phyloP scores from a whole-genome alignment of 768 basidiomycete genomes.

The Tricholoma furcatifolium region DNA sequence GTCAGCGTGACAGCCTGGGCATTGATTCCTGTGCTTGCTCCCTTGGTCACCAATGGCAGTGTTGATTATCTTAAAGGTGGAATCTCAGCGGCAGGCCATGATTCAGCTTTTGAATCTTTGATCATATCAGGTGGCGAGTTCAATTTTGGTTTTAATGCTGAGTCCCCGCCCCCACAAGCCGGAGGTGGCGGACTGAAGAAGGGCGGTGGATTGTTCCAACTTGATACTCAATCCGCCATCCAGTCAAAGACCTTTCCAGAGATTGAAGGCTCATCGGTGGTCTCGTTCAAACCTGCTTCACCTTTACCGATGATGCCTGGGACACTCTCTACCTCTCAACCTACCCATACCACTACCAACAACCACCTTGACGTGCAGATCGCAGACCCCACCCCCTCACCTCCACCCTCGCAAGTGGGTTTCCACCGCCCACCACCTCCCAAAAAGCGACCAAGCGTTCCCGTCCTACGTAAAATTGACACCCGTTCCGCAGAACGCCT shows the following conservation, averaged over 20 bases:
- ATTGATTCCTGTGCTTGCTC: conserved; percentile 59
- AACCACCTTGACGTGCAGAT: conserved; percentile 19
- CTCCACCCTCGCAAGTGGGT: conserved; percentile 61
- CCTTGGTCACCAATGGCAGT: conserved; percentile 53
- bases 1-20: conserved; percentile 64
- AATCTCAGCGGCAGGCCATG: conserved; percentile 56
- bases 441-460: conserved; percentile 58
- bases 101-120: conserved; percentile 53
- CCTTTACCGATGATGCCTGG: conserved; percentile 61
- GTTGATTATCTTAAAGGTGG: conserved; percentile 76
- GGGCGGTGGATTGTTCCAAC: conserved; percentile 61
- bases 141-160: conserved; percentile 18
- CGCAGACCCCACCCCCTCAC: conserved; percentile 54
- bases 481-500: conserved; percentile 57
- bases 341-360: background rate
- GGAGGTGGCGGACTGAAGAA: conserved; percentile 27
- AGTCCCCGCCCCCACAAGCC: conserved; percentile 20
- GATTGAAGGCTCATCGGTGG: conserved; percentile 47
- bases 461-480: conserved; percentile 60
- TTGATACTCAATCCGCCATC: conserved; percentile 57
- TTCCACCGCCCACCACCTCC: conserved; percentile 54
- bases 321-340: conserved; percentile 32
- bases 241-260: conserved; percentile 54
- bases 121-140: conserved; percentile 45
- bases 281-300: conserved; percentile 33